Base-by-base conservation (phyloP, 208 protist species). In the Naegleria fowleri region DNA sequence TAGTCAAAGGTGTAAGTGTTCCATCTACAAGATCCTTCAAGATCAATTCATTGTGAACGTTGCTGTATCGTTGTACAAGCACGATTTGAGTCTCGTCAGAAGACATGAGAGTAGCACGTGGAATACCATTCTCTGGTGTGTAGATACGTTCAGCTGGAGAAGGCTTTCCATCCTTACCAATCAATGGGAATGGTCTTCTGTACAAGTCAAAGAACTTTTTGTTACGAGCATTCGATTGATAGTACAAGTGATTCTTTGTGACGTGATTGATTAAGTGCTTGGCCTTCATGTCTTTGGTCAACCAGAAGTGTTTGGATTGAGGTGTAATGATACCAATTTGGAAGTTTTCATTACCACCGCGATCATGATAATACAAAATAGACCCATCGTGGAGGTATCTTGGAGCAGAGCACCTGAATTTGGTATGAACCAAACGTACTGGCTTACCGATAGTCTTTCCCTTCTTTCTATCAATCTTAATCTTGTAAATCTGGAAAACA, bases 281-380 rank as follows among this genome's bases (percentile, higher is more conserved):
- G 15, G 83, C 83, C 40, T 86, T 86, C 16, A 86, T 29, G 38
- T 86, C 40, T 25, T 86, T 29, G 38, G 83, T 86, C 40, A 86
- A 86, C 83, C 83, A 86, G 29, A 86, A 13, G 29, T 86, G 83
- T 29, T 86, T 86, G 7, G 16, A 33, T 29, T 86, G 6, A 29
- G 33, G 33, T 43, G 83, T 86, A 48, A 86, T 86, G 11, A 86
- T 13, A 33, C 83, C 83, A 86, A 86, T 86, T 86, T 86, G 83
- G 83, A 86, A 86, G 11, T 86, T 86, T 86, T 86, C 83, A 86
- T 86, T 86, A 48, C 83, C 83, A 51, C 83, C 83, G 13, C 83
- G 13, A 48, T 86, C 83, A 86, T 86, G 83, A 86, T 48, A 48
- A 48, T 43, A 86, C 5, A 86, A 39, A 86, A 86, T 86, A 48